phyloP scores from a whole-genome alignment of 768 basidiomycete genomes.

The Mycena rebaudengoi region DNA sequence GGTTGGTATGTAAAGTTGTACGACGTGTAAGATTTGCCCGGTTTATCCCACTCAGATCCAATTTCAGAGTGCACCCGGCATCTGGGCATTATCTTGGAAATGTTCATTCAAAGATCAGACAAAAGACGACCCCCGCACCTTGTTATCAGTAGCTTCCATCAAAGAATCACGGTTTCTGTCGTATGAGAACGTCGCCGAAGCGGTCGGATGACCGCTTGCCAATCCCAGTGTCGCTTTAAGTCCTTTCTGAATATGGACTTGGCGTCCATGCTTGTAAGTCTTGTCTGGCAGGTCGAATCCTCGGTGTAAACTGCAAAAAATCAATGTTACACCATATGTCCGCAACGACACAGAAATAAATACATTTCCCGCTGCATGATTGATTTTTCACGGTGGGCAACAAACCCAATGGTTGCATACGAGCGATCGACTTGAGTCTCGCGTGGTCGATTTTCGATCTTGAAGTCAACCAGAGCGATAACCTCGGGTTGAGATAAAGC shows the following conservation, averaged over 20 bases:
- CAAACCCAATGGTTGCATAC: slow-evolving; percentile 5
- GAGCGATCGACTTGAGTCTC: slow-evolving; percentile 9
- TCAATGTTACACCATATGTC: not conserved
- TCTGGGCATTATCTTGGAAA: slow-evolving; percentile 2
- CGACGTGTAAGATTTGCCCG: slow-evolving; percentile 3
- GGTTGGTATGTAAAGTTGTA: not conserved
- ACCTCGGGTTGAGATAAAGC: slow-evolving; percentile 5
- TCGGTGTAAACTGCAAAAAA: not conserved
- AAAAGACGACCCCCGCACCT: not conserved
- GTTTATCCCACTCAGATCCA: not conserved
- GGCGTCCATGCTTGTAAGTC: not conserved
- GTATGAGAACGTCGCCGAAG: not conserved
- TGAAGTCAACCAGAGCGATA: not conserved
- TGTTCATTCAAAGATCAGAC: not conserved
- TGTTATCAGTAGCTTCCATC: slow-evolving; percentile 4
- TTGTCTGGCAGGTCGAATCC: slow-evolving; percentile 8
- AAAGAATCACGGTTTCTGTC: not conserved
- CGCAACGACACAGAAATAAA: not conserved
- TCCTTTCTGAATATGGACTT: not conserved
- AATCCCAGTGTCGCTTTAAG: not conserved
- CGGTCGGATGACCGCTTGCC: not conserved
- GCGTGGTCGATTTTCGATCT: not conserved
- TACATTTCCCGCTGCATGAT: slow-evolving; percentile 3
- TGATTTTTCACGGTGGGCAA: slow-evolving; percentile 2
- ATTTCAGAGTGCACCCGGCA: not conserved